phyloP scores from a whole-genome alignment of 129 eudicot genomes.

The Saussurea involucrata region DNA sequence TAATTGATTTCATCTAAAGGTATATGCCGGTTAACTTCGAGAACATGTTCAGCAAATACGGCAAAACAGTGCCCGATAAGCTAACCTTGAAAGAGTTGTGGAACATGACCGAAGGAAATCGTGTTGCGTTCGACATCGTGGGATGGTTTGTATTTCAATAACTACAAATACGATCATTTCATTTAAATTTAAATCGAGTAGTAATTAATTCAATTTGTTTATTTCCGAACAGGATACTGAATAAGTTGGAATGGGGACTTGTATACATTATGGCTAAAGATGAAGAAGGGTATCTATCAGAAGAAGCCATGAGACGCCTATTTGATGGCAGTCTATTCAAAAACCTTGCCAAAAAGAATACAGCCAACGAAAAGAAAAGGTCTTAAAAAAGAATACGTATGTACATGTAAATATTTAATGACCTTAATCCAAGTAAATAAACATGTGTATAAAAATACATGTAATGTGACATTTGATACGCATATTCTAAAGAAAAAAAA shows the following conservation, averaged over 20 bases:
- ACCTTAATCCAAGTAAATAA: background rate
- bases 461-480: too few relatives aligned
- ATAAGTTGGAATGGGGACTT: constrained; percentile 23
- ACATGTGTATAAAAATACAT: too few relatives aligned
- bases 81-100: constrained; percentile 37
- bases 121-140: constrained; percentile 27
- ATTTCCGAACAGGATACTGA: constrained; percentile 8
- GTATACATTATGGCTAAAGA: constrained; percentile 23
- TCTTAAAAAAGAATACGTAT: background rate
- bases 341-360: constrained; percentile 18
- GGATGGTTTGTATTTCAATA: constrained; percentile 24
- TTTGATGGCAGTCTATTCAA: constrained; percentile 34
- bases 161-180: background rate
- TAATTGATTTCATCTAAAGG: constrained; percentile 1
- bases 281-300: constrained; percentile 18
- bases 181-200: background rate
- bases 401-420: background rate
- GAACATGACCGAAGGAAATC: constrained; percentile 47
- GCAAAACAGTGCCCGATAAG: constrained; percentile 27
- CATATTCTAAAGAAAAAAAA: too few relatives aligned
- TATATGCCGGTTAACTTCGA: constrained; percentile 31
- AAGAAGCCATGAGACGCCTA: constrained; percentile 23
- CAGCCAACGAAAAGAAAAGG: background rate
- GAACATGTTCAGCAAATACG: constrained; percentile 43
- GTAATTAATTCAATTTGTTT: background rate